phyloP scores from a whole-genome alignment of 768 basidiomycete species.

The Pleurotus sapidus region DNA sequence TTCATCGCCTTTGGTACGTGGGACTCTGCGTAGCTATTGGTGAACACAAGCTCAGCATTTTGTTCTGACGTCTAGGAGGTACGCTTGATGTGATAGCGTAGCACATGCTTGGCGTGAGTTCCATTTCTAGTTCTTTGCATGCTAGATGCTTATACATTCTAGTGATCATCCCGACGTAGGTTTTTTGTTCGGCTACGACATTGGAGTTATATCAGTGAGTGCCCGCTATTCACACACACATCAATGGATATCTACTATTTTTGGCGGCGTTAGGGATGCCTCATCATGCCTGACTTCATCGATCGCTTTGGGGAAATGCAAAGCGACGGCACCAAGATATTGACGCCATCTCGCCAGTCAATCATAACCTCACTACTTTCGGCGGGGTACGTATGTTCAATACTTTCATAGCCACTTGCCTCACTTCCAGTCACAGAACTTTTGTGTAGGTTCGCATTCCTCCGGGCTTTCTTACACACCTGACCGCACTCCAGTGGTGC shows the following conservation, averaged over 20 bases:
- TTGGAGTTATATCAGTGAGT: constrained; percentile 70
- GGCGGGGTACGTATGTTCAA: constrained; percentile 52
- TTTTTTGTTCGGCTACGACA: constrained; percentile 74
- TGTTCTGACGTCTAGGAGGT: constrained; percentile 32
- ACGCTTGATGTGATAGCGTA: too few relatives aligned
- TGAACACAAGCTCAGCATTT: constrained; percentile 40
- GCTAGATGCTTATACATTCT: too few relatives aligned
- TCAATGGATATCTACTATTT: not conserved
- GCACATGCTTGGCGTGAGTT: too few relatives aligned
- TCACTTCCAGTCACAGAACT: constrained; percentile 28
- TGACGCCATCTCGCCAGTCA: constrained; percentile 65
- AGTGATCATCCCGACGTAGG: constrained; percentile 27
- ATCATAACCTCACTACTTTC: constrained; percentile 79
- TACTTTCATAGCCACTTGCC: not conserved
- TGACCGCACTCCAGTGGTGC: constrained; percentile 43
- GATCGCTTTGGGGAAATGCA: constrained; percentile 58
- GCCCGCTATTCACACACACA: not conserved
- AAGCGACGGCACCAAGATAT: constrained; percentile 40
- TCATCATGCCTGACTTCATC: constrained; percentile 80
- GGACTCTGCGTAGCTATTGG: not conserved
- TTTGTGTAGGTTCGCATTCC: constrained; percentile 39
- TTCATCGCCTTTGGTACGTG: constrained; percentile 73
- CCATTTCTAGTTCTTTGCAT: too few relatives aligned
- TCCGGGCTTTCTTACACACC: not conserved
- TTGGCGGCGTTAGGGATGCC: constrained; percentile 51